Base-by-base conservation (phyloP, 225 moss, liverwort and hornwort genomes). In the Physcomitrium patens region DNA sequence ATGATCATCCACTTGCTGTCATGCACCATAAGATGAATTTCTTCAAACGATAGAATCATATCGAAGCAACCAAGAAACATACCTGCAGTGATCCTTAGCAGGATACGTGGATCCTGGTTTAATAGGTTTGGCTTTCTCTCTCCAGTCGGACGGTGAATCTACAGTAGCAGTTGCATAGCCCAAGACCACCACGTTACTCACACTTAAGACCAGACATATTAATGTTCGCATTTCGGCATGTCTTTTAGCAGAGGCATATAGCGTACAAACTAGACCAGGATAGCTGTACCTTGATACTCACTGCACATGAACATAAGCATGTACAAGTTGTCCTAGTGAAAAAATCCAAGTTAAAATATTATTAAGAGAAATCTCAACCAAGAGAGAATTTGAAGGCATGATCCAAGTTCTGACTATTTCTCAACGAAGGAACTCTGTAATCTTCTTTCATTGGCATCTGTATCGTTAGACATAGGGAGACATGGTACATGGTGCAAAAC, bases 31-130 rank as follows among this genome's bases (percentile, higher is more conserved):
- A 28, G 43, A 19, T 1, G 18, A 53, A 60, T 10, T 26, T 45
- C 47, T 43, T 50, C n/a, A 45, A 46, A 74, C 55, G 20, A 67
- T 57, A 19, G 42, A 46, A 66, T 48, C 46, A 13, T 58, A 65
- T 17, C 28, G 61, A 67, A 67, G 27, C 52, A 68, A 15, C 62
- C 16, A 61, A 26, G 12, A 10, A 50, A 23, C 43, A 46, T 74
- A 80, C 93, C 93, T 96, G 90, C 96, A 96, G 75, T 96, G 90
- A 80, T 93, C 93, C 72, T 93, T 96, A 15, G 93, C 93, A 72
- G 96, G 93, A 83, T 96, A 96, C 9, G 79, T 71, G 18, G 90
- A 91, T 62, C 96, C 93, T 31, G 89, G 90, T 75, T 92, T 93
- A 68, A 96, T 96, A 20, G 96, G 92, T 76, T 89, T 92, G 28